These are phyloP conservation scores for Pulveroboletus sp. DNA, from an alignment of 1,284 basidiomycete genomes.

Conservation along the genomic window DNA sequence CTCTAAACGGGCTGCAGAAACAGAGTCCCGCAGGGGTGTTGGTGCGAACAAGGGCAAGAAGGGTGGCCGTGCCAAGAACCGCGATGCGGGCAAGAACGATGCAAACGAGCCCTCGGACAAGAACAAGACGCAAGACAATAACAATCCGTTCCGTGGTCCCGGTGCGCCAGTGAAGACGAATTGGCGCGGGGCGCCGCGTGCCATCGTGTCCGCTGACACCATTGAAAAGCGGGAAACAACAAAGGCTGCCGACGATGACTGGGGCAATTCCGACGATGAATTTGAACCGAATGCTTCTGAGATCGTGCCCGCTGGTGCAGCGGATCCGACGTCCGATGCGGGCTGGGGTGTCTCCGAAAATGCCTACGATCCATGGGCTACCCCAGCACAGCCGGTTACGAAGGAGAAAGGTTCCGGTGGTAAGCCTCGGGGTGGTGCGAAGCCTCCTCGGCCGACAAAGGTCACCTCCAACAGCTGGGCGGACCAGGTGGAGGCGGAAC, in stretches of 20 bases:
- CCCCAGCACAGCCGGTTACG: neutral
- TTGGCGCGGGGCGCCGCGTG: constrained; percentile 29
- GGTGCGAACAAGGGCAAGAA: constrained; percentile 22
- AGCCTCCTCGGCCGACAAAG: constrained; percentile 6
- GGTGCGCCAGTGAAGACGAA: constrained; percentile 33
- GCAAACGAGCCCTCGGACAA: neutral
- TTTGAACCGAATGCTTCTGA: constrained; percentile 3
- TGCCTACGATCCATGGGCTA: constrained; percentile 24
- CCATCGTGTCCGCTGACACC: constrained; percentile 23
- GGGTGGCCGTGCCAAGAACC: constrained; percentile 7
- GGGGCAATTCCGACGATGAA: constrained; percentile 22
- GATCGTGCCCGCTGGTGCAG: neutral
- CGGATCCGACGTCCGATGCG: constrained; percentile 15
- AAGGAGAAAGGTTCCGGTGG: constrained; percentile 6
- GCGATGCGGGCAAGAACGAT: constrained; percentile 9
- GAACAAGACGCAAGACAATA: constrained; percentile 16
- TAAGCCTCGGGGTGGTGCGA: constrained; percentile 12
- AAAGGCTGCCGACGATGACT: constrained; percentile 12
- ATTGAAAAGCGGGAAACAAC: constrained; percentile 26
- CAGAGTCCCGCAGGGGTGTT: constrained; percentile 16
- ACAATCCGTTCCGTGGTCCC: constrained; percentile 29
- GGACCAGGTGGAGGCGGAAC: constrained; percentile 25
- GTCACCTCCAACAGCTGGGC: constrained; percentile 21
- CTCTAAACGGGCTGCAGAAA: constrained; percentile 25
- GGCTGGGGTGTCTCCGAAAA: constrained; percentile 22